Evolutionary conservation across 139 green algal genomes (phyloP), one percentile per base, ranked within the genome.

Genomic region (Gonium pectorale): DNA sequence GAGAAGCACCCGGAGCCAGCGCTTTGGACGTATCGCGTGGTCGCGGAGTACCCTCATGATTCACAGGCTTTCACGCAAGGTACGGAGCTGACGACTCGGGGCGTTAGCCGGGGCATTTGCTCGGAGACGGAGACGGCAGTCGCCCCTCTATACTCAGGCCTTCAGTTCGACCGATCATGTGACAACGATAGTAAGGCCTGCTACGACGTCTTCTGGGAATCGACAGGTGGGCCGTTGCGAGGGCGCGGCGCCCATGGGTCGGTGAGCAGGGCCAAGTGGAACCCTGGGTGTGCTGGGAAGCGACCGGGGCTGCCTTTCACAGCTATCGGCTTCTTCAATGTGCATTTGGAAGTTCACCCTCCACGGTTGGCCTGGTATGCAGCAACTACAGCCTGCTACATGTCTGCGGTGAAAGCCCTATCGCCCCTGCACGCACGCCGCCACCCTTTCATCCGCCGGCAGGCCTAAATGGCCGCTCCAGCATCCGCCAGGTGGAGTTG

Each of bases 11-110:
- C 46, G 26, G 35, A 60, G 46, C 66, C 67, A 0, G 17, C 5
- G 8, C 52, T 95, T 26, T 90, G 87, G 59, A 84, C 66, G 0
- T 96, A 93, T 66, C 38, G 86, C 6, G 83, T 97, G 0, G 83
- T 96, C 13, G 78, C 86, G 2, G 90, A 95, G 73, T 92, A 93
- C 31, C 89, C 91, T 0, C 96, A 98, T 59, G 95, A 98, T 84
- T 81, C 86, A 17, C 46, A 66, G 2, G 95, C 95, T 4, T 98
- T 98, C 87, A 98, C 95, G 7, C 96, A 98, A 81, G 95, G 92
- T 80, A 27, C n/a, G n/a, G n/a, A n/a, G n/a, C n/a, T n/a, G n/a
- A n/a, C n/a, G n/a, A n/a, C n/a, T n/a, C n/a, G n/a, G n/a, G n/a
- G n/a, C n/a, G n/a, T n/a, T n/a, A n/a, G n/a, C n/a, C n/a, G n/a